A percentile compares a stretch with the other conserved stretches of the same genome.
Evolutionary conservation across 2,329 filamentous ascomycete genomes (phyloP).

Genomic region (Cryphonectria parasitica): DNA sequence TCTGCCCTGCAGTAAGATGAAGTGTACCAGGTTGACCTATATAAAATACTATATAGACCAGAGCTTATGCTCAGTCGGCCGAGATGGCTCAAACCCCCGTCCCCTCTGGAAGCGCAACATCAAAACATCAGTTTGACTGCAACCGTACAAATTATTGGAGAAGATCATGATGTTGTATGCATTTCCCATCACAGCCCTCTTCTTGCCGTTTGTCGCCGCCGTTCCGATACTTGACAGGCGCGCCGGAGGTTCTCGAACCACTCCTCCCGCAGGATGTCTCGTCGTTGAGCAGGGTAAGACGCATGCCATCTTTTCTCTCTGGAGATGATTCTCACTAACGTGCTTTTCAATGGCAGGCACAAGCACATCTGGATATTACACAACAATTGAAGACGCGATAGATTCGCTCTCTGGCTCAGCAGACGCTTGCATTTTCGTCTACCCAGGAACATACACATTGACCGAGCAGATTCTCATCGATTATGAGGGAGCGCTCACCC

Average conservation of each 20-base stretch:
- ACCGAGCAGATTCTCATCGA: conserved; percentile 38
- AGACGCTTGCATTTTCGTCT: conserved; percentile 40
- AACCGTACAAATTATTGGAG: not conserved
- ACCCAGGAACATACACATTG: conserved; percentile 37
- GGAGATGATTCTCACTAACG: not conserved
- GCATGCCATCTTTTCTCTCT: not conserved
- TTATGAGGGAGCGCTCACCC: conserved; percentile 36
- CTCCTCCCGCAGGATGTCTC: conserved; percentile 8
- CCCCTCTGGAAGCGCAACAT: not conserved
- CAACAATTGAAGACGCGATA: conserved; percentile 36
- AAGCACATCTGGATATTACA: conserved; percentile 18
- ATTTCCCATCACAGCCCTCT: not conserved
- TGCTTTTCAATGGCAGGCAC: not conserved
- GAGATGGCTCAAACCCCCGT: no score
- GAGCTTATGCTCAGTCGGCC: not conserved
- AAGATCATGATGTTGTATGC: not conserved
- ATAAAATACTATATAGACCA: not conserved
- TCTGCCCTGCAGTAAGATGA: no score
- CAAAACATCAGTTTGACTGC: not conserved
- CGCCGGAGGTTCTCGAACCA: not conserved
- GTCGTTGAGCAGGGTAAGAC: conserved; percentile 9
- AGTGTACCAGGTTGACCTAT: not conserved
- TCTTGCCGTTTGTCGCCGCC: not conserved
- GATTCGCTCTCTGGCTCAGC: conserved; percentile 33
- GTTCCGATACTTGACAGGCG: not conserved